Conservation (phyloP, 495 filamentous ascomycete species). For the Penicillium alfredii region DNA sequence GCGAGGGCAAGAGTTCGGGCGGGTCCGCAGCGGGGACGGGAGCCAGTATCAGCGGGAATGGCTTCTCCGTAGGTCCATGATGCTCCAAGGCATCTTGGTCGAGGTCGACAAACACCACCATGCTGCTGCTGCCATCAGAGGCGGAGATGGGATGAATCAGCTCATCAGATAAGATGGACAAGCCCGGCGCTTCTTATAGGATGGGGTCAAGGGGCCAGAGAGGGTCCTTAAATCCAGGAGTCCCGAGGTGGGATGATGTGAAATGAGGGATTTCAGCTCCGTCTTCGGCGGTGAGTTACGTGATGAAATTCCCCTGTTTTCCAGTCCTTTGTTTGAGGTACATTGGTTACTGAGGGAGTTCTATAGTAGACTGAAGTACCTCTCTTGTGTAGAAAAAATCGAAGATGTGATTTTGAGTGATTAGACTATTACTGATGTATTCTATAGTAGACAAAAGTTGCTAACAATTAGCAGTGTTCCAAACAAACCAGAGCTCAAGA, state of each 20-base stretch:
- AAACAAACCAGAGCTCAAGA: not conserved
- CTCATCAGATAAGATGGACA: conserved; percentile 24
- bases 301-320: no score
- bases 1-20: conserved; percentile 9
- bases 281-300: conserved; percentile 24
- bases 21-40: conserved; percentile 7
- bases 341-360: no score
- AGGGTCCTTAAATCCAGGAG: not conserved
- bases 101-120: conserved; percentile 46
- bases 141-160: conserved; percentile 10
- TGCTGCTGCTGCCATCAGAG: conserved; percentile 30
- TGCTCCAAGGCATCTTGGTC: conserved; percentile 31
- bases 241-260: conserved; percentile 28
- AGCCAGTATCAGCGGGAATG: conserved; percentile 18
- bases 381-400: no score
- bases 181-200: conserved; percentile 16
- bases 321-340: no score
- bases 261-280: conserved; percentile 23
- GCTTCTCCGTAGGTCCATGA: conserved; percentile 19
- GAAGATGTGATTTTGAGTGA: no score
- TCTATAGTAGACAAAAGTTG: no score
- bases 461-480: no score
- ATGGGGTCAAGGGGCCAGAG: not conserved
- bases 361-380: no score
- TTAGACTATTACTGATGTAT: no score